Evolutionary conservation across 306 rosid species (phyloP).

Genomic region (Sesbania bispinosa): DNA sequence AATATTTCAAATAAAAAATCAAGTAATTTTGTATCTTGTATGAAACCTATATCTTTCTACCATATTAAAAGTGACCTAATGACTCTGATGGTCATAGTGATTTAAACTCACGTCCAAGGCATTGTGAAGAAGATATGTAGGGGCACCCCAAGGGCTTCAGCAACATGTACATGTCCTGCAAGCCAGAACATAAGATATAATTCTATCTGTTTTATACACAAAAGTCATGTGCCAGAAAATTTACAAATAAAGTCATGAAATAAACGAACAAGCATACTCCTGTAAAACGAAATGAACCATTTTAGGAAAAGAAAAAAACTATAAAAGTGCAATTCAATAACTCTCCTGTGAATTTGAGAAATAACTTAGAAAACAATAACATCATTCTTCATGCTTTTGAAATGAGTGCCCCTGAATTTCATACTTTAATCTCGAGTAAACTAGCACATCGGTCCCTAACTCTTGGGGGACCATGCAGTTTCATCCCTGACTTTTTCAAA

Average conservation of each 20-base stretch:
- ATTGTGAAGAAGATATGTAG: conserved; percentile 90
- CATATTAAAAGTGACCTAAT: background rate
- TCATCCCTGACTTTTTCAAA: no score
- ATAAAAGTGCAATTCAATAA: background rate
- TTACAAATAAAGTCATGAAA: background rate
- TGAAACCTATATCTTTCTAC: background rate
- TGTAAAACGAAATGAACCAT: background rate
- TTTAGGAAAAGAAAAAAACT: background rate
- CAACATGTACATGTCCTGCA: conserved; percentile 83
- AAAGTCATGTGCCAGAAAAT: background rate
- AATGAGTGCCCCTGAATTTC: conserved; percentile 7
- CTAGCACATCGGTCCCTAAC: no score
- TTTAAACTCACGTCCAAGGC: conserved; percentile 92
- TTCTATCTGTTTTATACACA: background rate
- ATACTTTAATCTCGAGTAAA: no score
- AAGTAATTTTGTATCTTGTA: background rate
- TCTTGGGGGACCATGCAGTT: no score
- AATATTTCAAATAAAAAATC: background rate
- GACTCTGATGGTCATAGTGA: background rate
- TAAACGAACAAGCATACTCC: background rate
- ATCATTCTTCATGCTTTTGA: background rate
- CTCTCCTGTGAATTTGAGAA: background rate
- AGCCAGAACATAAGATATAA: conserved; percentile 22
- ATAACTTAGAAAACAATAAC: background rate
- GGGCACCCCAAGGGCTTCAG: conserved; percentile 91